Evolutionary conservation across 331 rosid species (phyloP).

Genomic region (Malus hybrid): DNA sequence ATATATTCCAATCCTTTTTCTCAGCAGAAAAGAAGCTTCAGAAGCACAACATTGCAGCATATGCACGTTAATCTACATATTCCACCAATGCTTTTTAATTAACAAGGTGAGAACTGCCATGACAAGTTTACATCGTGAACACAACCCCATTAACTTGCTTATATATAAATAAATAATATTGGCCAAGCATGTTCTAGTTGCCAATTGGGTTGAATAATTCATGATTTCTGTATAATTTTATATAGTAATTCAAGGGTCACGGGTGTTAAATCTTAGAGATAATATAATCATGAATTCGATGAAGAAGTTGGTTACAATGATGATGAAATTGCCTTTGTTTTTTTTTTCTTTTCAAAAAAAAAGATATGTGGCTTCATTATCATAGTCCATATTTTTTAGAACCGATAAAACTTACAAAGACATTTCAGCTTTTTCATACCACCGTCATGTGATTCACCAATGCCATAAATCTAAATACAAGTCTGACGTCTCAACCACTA

Average conservation of each 20-base stretch:
- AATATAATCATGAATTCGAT: not conserved
- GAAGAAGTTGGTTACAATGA: slow-evolving; percentile 5
- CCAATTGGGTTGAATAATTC: not conserved
- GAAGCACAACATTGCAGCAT: not conserved
- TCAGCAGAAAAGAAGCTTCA: not conserved
- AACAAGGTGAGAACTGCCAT: no score
- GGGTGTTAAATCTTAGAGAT: not conserved
- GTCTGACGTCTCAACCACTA: no score
- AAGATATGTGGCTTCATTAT: no score
- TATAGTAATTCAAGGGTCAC: not conserved
- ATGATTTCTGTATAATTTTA: not conserved
- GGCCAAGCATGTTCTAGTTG: not conserved
- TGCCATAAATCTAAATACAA: no score
- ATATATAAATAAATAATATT: no score
- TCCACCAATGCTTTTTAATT: no score
- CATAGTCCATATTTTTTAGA: not conserved
- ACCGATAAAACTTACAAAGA: no score
- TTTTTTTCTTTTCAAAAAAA: no score
- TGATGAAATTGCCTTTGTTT: not conserved
- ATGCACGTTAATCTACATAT: not conserved
- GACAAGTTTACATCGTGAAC: no score
- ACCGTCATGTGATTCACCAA: fast-evolving
- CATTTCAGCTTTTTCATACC: fast-evolving
- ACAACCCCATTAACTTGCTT: no score
- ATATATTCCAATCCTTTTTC: not conserved